Evolutionary conservation across 441 rosid species (phyloP), one percentile per base, ranked within the genome.

Genomic region (Manihot esculenta): DNA sequence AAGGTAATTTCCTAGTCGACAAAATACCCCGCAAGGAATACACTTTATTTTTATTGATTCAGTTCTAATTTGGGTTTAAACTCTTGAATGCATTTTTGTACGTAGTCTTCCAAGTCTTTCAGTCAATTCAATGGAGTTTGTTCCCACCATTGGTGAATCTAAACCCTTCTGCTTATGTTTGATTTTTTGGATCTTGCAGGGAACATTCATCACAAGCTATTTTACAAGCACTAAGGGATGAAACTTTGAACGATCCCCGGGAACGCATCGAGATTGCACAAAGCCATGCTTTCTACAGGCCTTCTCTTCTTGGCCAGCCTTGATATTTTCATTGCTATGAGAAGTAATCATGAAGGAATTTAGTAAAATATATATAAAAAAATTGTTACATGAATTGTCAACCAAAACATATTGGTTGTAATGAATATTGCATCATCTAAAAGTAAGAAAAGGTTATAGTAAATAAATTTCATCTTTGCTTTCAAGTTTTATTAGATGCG

Each of bases 241-340:
- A 95, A 77, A 95, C 96, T 45, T 21, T 93, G 89, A 90, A 91
- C 26, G 99, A 95, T 77, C 98, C 99, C 1, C 83, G 98, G 26
- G 99, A 91, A 62, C 86, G 98, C 65, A 94, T 94, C 10, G 94
- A 94, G 87, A 90, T 94, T 67, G 99, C 97, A 23, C 97, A 94
- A 68, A 90, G 84, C 71, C 98, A 92, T 81, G 96, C 96, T 55
- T 92, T 92, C 81, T 89, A 88, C 82, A 84, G 94, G 83, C 99
- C 99, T 68, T 95, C 98, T 23, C 94, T 94, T 68, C 97, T 94
- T 30, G 91, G 92, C 50, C 94, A 90, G 80, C 91, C 96, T 66
- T 87, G 83, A 85, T 44, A 68, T 26, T 67, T 67, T 54, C 64
- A 51, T 35, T 30, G 53, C 72, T 62, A 56, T 13, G 56, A 64